Base-by-base conservation (phyloP, 805 yeast genomes). In the Blastobotrys mokoenaii region DNA sequence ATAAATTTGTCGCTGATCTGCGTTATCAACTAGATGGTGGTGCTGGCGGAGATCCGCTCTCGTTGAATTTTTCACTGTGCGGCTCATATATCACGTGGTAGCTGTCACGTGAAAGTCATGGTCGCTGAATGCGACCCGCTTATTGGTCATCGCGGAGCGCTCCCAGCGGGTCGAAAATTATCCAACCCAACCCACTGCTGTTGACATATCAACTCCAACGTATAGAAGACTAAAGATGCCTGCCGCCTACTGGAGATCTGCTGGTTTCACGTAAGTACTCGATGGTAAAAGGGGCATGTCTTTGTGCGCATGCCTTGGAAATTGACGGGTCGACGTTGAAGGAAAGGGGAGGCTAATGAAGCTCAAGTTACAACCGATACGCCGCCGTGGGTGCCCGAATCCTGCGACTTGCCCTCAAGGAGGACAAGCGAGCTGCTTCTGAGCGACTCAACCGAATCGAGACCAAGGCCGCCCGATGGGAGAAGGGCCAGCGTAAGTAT, bases 331-430 rank as follows among this genome's bases (percentile, higher is more conserved):
- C n/a, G n/a, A n/a, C n/a, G n/a, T n/a, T n/a, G 38, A 15, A 22
- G 18, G 42, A 29, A 25, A 4, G n/a, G n/a, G 4, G n/a, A 36
- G 22, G 8, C 20, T 12, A 16, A 10, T 25, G 31, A 40, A 27
- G 18, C 6, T 25, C 40, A 52, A 77, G 83, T 55, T 79, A 83
- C 73, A 86, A 85, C 83, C 84, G 82, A 67, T 90, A 90, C 70
- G 75, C 89, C 67, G 78, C 95, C 56, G 76, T 90, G 63, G 85
- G 96, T 62, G 95, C 96, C 62, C 80, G 80, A 66, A 77, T 95
- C 51, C 78, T 87, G 58, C 87, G 97, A 73, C 73, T 75, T 59
- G 82, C 96, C 43, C 78, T 90, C 65, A 90, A 90, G 74, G 80
- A 88, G 53, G 96, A 89, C 61, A 67, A 78, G 63, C 84, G 83